Percentiles rank a stretch among this genome's conserved stretches.
These are phyloP conservation scores for Mycena rebaudengoi DNA, from an alignment of 768 basidiomycete species.

Conservation along the genomic window DNA sequence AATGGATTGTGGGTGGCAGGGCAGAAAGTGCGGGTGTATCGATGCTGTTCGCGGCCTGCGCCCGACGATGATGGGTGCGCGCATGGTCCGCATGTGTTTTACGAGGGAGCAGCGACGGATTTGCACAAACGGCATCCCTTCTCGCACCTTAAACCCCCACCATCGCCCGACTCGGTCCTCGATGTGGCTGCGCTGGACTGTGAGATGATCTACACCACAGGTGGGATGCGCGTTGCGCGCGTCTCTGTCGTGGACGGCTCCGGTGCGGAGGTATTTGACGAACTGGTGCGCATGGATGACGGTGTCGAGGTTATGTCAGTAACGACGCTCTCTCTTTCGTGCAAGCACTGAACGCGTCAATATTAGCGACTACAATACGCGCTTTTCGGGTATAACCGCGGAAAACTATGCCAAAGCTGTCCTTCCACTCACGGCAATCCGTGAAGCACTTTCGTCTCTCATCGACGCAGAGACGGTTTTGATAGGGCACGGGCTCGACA, in stretches of 20 bases:
- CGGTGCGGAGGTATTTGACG: constrained; percentile 82
- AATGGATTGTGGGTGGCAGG: constrained; percentile 44
- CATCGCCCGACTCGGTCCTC: constrained; percentile 46
- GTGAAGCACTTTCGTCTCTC: constrained; percentile 71
- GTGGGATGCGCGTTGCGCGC: constrained; percentile 89
- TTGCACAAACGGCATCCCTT: constrained; percentile 84
- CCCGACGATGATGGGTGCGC: constrained; percentile 71
- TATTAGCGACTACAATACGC: constrained; percentile 87
- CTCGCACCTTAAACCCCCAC: constrained; percentile 50
- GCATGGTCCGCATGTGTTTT: constrained; percentile 90
- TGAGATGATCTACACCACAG: constrained; percentile 96
- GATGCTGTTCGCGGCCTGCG: constrained; percentile 78
- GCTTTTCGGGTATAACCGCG: constrained; percentile 84
- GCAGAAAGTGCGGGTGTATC: constrained; percentile 75
- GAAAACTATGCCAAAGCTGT: constrained; percentile 68
- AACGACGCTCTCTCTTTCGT: not conserved
- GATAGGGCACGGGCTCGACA: constrained; percentile 92
- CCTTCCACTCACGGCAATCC: constrained; percentile 71
- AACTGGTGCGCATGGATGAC: constrained; percentile 82
- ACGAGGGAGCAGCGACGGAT: constrained; percentile 69
- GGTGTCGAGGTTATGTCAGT: constrained; percentile 81
- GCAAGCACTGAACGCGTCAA: constrained; percentile 3
- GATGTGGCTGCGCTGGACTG: constrained; percentile 94
- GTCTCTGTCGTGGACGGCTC: constrained; percentile 87
- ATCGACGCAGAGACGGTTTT: constrained; percentile 86